A percentile compares a stretch with the other conserved stretches of the same genome.
Evolutionary conservation across 73 alveolate genomes (phyloP).

Genomic region (Stentor roeselii): DNA sequence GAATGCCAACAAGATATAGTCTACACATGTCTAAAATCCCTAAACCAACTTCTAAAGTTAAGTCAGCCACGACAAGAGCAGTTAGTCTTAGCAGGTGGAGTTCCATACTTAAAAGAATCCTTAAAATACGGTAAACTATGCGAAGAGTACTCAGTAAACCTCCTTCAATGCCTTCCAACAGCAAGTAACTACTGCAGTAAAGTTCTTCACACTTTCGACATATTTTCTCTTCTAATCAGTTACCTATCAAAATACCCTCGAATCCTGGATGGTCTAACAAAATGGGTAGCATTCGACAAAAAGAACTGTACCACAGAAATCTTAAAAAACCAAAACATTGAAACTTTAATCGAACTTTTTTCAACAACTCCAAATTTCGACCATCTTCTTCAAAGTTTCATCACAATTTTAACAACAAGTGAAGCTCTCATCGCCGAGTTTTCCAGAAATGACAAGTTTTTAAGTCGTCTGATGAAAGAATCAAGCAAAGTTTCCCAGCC

Average conservation of each 20-base stretch:
- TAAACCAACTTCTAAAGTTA: background rate
- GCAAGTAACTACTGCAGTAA: conserved; percentile 9
- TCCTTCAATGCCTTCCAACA: background rate
- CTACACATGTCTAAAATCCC: background rate
- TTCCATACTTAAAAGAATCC: background rate
- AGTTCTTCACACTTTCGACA: background rate
- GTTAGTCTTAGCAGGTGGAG: background rate
- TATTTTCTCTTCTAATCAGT: background rate
- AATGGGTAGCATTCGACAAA: background rate
- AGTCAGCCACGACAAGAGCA: conserved; percentile 21
- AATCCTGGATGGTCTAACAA: background rate
- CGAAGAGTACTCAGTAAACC: background rate
- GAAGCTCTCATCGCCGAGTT: background rate
- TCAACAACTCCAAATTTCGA: background rate
- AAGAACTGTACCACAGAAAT: background rate
- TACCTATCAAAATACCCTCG: background rate
- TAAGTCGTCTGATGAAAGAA: background rate
- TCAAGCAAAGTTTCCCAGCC: background rate
- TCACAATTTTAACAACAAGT: background rate
- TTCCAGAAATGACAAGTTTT: background rate
- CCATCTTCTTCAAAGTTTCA: conserved; percentile 12
- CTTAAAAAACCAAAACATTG: background rate
- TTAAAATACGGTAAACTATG: background rate
- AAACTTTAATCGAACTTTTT: background rate
- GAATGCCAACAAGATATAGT: background rate